Evolutionary conservation across 331 rosid species (phyloP).

Genomic region (Saraca asoca): DNA sequence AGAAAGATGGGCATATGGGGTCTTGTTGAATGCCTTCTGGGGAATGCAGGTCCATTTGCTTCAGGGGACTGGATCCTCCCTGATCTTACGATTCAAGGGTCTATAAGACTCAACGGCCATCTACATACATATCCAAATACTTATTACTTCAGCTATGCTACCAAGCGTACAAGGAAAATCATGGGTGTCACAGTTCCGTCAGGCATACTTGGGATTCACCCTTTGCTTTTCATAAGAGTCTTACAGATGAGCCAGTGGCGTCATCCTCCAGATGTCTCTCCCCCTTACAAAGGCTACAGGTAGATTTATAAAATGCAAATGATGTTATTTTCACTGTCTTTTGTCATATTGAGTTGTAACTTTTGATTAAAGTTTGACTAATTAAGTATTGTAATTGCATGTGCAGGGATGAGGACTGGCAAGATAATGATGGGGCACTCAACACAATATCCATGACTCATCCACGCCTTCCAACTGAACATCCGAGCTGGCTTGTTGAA

Average conservation of each 20-base stretch:
- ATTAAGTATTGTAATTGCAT: slow-evolving; percentile 38
- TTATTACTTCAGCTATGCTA: slow-evolving; percentile 91
- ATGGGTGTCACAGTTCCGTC: slow-evolving; percentile 82
- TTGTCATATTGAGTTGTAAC: too few relatives aligned
- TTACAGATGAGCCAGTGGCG: slow-evolving; percentile 96
- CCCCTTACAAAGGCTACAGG: slow-evolving; percentile 96
- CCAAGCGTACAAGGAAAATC: slow-evolving; percentile 77
- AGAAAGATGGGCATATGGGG: slow-evolving; percentile 78
- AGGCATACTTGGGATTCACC: slow-evolving; percentile 72
- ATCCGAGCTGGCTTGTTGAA: slow-evolving; percentile 64
- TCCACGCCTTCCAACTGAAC: slow-evolving; percentile 84
- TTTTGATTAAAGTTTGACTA: neutral
- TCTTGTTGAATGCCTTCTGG: slow-evolving; percentile 72
- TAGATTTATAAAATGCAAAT: slow-evolving; percentile 20
- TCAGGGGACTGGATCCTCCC: slow-evolving; percentile 97
- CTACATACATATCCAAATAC: slow-evolving; percentile 78
- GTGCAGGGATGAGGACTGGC: slow-evolving; percentile 97
- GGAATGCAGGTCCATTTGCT: slow-evolving; percentile 85
- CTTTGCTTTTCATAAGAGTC: slow-evolving; percentile 78
- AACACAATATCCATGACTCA: slow-evolving; percentile 93
- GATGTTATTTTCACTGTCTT: too few relatives aligned
- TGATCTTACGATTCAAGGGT: slow-evolving; percentile 93
- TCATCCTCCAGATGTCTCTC: slow-evolving; percentile 76
- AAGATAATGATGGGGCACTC: slow-evolving; percentile 93
- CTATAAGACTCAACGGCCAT: slow-evolving; percentile 55